A percentile compares a stretch with the other conserved stretches of the same genome.
Conservation (phyloP, 192 early-diverging fungal species). For the Backusella westeae region DNA sequence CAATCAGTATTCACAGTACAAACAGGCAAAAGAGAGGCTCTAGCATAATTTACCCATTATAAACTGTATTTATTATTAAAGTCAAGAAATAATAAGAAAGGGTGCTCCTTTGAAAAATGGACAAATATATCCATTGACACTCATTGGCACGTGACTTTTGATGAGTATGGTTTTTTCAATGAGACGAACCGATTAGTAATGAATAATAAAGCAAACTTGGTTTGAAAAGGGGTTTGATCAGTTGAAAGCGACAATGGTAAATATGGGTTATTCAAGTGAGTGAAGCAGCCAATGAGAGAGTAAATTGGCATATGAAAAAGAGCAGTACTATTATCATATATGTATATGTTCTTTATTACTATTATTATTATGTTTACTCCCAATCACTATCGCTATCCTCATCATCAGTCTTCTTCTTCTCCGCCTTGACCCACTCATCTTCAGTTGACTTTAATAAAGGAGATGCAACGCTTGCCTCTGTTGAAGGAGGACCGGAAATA, state of each 20-base stretch:
- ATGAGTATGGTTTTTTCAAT: too few relatives aligned
- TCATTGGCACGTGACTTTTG: background rate
- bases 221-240: too few relatives aligned
- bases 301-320: too few relatives aligned
- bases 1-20: background rate
- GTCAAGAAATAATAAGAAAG: background rate
- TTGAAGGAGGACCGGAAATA: slow-evolving; percentile 28
- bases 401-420: slow-evolving; percentile 18
- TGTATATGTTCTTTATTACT: too few relatives aligned
- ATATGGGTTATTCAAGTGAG: too few relatives aligned
- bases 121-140: background rate
- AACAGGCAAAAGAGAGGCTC: background rate
- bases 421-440: slow-evolving; percentile 26
- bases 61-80: background rate
- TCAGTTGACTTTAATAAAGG: slow-evolving; percentile 14
- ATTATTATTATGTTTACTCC: slow-evolving; percentile 14
- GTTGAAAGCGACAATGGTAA: too few relatives aligned
- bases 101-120: background rate
- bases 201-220: too few relatives aligned
- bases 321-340: too few relatives aligned
- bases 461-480: slow-evolving; percentile 29
- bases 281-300: too few relatives aligned
- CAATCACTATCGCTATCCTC: slow-evolving; percentile 36
- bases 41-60: background rate
- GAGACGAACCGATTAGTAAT: too few relatives aligned